Conservation (phyloP, 768 basidiomycete genomes). For the Suillus americanus region DNA sequence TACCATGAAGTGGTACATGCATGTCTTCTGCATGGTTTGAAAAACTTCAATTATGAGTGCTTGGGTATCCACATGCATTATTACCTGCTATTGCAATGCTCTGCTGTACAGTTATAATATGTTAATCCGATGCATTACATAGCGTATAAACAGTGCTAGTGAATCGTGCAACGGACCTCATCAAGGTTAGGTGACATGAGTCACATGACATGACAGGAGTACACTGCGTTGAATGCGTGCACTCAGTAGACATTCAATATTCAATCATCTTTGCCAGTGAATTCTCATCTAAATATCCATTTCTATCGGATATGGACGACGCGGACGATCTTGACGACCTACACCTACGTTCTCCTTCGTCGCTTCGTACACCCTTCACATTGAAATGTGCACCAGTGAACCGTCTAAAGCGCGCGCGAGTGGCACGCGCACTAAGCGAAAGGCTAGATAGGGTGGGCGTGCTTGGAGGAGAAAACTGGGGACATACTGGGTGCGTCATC, state of each 20-base stretch:
- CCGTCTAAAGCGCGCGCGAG: constrained; percentile 11
- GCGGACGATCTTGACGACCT: background rate
- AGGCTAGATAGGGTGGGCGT: constrained; percentile 68
- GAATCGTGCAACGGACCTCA: background rate
- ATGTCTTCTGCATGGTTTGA: background rate
- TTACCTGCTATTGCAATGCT: background rate
- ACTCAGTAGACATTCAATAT: too few species aligned
- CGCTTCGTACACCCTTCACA: background rate
- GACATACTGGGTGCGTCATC: constrained; percentile 66
- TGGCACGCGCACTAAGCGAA: constrained; percentile 17
- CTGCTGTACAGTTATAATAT: constrained; percentile 1
- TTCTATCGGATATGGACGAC: background rate
- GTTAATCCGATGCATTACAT: background rate
- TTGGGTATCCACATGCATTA: background rate
- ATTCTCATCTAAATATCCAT: background rate
- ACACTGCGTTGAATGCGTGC: too few species aligned
- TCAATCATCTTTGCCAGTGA: background rate
- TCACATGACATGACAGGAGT: background rate
- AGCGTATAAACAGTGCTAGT: background rate
- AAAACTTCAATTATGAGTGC: background rate
- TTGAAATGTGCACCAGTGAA: constrained; percentile 3
- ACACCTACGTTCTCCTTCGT: background rate
- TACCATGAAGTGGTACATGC: background rate
- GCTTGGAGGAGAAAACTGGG: constrained; percentile 56
- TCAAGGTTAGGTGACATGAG: too few species aligned